Evolutionary conservation across 768 basidiomycete genomes (phyloP).

Genomic region (Termitomyces titanicus): DNA sequence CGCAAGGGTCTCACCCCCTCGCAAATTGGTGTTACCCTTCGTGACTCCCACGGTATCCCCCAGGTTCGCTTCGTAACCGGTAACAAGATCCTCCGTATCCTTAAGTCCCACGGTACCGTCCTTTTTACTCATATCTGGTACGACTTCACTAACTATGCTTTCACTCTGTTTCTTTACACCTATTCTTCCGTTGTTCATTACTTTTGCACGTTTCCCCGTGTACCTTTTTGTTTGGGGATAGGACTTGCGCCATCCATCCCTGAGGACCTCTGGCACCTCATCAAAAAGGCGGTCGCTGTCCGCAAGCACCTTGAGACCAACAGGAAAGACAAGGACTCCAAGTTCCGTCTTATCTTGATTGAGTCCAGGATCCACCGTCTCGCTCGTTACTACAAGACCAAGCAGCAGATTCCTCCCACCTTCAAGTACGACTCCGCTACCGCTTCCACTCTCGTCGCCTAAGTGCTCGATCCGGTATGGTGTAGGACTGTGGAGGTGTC

Average conservation of each 20-base stretch:
- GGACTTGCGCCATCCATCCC: slow-evolving; percentile 97
- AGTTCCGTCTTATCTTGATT: slow-evolving; percentile 93
- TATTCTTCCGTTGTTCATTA: slow-evolving; percentile 6
- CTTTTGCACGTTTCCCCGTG: slow-evolving; percentile 13
- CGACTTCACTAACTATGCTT: slow-evolving; percentile 1
- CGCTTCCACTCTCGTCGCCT: slow-evolving; percentile 88
- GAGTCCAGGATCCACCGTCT: slow-evolving; percentile 98
- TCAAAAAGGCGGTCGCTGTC: slow-evolving; percentile 99
- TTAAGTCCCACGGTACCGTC: slow-evolving; percentile 84
- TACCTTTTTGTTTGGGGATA: slow-evolving; percentile 59
- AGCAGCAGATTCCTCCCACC: slow-evolving; percentile 95
- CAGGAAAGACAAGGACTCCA: slow-evolving; percentile 99
- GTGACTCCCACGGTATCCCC: slow-evolving; percentile 97
- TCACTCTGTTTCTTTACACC: slow-evolving; percentile 23
- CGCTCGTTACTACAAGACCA: slow-evolving; percentile 97
- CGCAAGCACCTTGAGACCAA: slow-evolving; percentile 98
- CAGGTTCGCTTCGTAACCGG: slow-evolving; percentile 98
- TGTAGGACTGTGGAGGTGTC: background rate
- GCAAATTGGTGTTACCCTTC: slow-evolving; percentile 96
- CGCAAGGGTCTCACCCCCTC: slow-evolving; percentile 97
- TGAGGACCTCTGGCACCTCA: slow-evolving; percentile 98
- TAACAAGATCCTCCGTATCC: slow-evolving; percentile 98
- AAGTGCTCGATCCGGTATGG: slow-evolving; percentile 20
- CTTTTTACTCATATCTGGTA: slow-evolving; percentile 9
- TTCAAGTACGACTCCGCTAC: slow-evolving; percentile 99